phyloP scores from a whole-genome alignment of 2,329 filamentous ascomycete species.

The Endocalyx cinctus region DNA sequence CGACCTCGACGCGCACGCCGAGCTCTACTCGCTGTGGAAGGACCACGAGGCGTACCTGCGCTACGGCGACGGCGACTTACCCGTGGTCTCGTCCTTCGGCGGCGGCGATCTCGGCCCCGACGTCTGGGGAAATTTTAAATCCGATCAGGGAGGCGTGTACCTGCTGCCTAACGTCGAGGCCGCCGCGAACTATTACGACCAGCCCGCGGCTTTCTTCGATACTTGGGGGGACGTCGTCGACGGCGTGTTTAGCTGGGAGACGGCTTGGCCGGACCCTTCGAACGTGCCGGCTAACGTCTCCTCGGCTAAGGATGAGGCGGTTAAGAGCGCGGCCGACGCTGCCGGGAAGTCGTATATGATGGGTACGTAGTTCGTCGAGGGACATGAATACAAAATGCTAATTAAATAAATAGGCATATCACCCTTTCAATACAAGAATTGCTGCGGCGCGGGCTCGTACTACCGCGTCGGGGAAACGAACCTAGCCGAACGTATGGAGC shows the following conservation, averaged over 20 bases:
- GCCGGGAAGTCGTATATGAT: constrained; percentile 31
- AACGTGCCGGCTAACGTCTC: constrained; percentile 22
- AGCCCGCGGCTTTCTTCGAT: constrained; percentile 20
- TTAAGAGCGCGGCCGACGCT: constrained; percentile 16
- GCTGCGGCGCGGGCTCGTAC: constrained; percentile 23
- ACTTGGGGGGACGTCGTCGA: constrained; percentile 28
- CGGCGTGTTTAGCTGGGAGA: constrained; percentile 34
- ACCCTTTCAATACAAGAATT: constrained; percentile 28
- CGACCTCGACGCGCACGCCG: constrained; percentile 19
- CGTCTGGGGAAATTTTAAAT: constrained; percentile 22
- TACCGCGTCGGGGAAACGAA: constrained; percentile 30
- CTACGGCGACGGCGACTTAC: constrained; percentile 19
- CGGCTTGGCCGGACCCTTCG: constrained; percentile 27
- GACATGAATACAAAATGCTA: too few species aligned
- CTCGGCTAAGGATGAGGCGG: constrained; percentile 17
- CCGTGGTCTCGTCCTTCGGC: constrained; percentile 28
- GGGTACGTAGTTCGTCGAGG: too few species aligned
- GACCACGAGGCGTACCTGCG: constrained; percentile 24
- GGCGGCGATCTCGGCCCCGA: constrained; percentile 19
- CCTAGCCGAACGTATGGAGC: constrained; percentile 29
- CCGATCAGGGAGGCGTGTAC: constrained; percentile 22
- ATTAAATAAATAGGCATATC: too few species aligned
- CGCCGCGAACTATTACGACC: constrained; percentile 26
- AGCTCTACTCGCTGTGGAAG: constrained; percentile 20
- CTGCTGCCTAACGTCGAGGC: constrained; percentile 30